Evolutionary conservation across 257 asterid genomes (phyloP), one percentile per base, ranked within the genome.

Genomic region (Ophiorrhiza pumila): DNA sequence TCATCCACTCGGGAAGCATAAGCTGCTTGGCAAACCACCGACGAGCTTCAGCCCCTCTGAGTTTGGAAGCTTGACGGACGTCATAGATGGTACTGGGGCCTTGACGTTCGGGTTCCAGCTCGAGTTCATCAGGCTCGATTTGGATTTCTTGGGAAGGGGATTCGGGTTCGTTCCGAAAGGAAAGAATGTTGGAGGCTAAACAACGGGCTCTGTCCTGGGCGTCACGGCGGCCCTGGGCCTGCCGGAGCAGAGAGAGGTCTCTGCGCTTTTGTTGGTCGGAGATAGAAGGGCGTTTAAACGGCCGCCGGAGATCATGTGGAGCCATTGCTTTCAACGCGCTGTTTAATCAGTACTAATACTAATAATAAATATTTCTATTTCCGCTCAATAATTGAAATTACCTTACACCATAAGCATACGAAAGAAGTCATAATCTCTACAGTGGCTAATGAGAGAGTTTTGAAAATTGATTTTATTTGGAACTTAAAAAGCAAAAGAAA

Each of bases 1-100:
- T 86, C 97, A 90, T 95, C 97, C 98, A 89, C 71, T 95, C 99
- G 6, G 98, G 97, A 34, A 92, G 90, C 99, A 95, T 90, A 74
- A 92, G 95, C 85, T 92, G 99, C 90, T 87, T 95, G 2, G 98
- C 89, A 72, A 92, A 95, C 96, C 98, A 89, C 53, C 79, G 84
- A 59, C 98, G 93, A 63, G 96, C 97, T 59, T 92, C 97, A 13
- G 80, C 71, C 67, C 99, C 97, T 83, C 80, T 87, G 8, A 90
- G 80, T 56, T 74, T 82, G 59, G 96, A 83, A 22, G 97, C 92
- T 56, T 92, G 86, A 22, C 89, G 85, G 50, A 89, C 83, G 74
- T 91, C 97, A 69, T 65, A 69, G 13, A 42, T 34, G 25, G 74
- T 78, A 37, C 72, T 46, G 41, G 39, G 69, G 37, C 76, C 70